Evolutionary conservation across 768 basidiomycete genomes (phyloP).

Genomic region (Boletellus ananiceps): DNA sequence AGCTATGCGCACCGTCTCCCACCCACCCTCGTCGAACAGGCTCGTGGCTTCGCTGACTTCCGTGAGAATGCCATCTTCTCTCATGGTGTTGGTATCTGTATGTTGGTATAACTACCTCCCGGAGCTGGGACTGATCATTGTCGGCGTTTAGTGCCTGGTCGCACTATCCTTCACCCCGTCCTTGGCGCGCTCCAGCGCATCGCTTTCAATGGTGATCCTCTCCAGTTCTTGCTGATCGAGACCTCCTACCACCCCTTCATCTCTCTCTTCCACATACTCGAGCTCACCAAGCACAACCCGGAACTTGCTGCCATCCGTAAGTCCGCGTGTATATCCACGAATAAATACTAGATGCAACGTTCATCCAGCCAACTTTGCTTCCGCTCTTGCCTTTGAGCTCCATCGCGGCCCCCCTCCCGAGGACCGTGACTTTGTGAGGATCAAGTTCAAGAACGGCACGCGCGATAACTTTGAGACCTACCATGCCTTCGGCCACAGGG

Average conservation of each 20-base stretch:
- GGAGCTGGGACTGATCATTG: conserved; percentile 6
- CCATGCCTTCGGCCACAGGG: conserved; percentile 68
- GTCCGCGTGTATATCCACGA: conserved; percentile 25
- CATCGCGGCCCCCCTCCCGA: conserved; percentile 72
- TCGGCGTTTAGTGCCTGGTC: conserved; percentile 63
- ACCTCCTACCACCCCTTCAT: conserved; percentile 90
- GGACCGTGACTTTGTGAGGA: conserved; percentile 73
- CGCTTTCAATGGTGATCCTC: conserved; percentile 72
- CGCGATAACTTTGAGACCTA: conserved; percentile 55
- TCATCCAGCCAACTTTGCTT: conserved; percentile 60
- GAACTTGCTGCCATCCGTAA: conserved; percentile 61
- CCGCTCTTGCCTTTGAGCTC: conserved; percentile 75
- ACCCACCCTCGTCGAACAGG: conserved; percentile 72
- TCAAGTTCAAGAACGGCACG: conserved; percentile 86
- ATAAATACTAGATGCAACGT: conserved; percentile 10
- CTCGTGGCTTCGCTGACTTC: conserved; percentile 70
- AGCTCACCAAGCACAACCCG: conserved; percentile 52
- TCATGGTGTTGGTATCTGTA: conserved; percentile 74
- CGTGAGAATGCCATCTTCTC: conserved; percentile 78
- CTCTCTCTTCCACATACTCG: conserved; percentile 78
- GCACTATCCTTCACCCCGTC: conserved; percentile 71
- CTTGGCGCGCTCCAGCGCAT: conserved; percentile 70
- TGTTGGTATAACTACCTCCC: conserved; percentile 26
- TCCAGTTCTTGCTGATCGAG: conserved; percentile 73
- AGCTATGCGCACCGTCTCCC: conserved; percentile 76